phyloP scores from a whole-genome alignment of 148 eudicot genomes.

The Rhododendron kiyosumense region DNA sequence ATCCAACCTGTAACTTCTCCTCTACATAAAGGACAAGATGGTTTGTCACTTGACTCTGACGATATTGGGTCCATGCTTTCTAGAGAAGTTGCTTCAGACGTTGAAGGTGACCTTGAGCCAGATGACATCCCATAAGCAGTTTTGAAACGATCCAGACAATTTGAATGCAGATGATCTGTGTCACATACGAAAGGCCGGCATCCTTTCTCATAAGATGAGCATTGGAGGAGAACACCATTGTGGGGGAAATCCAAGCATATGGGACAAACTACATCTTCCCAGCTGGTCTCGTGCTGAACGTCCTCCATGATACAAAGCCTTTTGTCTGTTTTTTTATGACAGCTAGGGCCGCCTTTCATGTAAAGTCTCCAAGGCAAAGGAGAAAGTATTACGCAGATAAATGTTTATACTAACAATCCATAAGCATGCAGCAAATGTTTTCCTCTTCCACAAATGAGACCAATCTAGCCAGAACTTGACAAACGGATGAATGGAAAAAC shows the following conservation, averaged over 20 bases:
- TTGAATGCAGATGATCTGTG: conserved; percentile 89
- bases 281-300: conserved; percentile 46
- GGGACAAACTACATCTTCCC: conserved; percentile 78
- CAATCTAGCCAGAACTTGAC: neutral
- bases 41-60: conserved; percentile 40
- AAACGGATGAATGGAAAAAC: neutral
- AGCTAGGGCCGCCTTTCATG: conserved; percentile 9
- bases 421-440: neutral
- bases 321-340: neutral
- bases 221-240: conserved; percentile 86
- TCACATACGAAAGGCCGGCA: conserved; percentile 87
- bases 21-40: conserved; percentile 84
- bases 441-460: neutral
- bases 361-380: conserved; percentile 6
- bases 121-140: conserved; percentile 60
- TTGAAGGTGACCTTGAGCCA: conserved; percentile 34
- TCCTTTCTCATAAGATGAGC: conserved; percentile 80
- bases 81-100: conserved; percentile 20
- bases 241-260: conserved; percentile 94
- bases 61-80: conserved; percentile 22
- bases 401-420: neutral
- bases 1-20: conserved; percentile 92
- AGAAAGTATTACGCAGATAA: neutral
- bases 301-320: conserved; percentile 30
- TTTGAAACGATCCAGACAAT: conserved; percentile 88